These are phyloP conservation scores for Skeletonema grethae DNA, from an alignment of 108 stramenopile species.

Conservation along the genomic window DNA sequence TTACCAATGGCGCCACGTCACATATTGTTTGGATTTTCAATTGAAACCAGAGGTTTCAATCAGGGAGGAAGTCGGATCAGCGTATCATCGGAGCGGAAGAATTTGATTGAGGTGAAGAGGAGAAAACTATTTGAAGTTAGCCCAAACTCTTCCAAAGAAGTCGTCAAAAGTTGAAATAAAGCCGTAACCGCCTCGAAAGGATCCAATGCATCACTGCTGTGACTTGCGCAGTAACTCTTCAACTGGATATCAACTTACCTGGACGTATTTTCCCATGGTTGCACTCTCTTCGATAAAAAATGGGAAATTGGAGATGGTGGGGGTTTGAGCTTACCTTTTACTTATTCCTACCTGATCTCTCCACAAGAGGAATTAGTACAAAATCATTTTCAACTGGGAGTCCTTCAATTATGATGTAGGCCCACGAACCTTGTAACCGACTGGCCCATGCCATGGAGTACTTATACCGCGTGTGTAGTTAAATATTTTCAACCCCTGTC, in stretches of 20 bases:
- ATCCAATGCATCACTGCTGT: no score
- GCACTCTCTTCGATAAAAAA: not conserved
- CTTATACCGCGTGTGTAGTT: no score
- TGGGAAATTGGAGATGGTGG: not conserved
- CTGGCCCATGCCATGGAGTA: no score
- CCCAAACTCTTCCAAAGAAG: not conserved
- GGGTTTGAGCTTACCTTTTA: not conserved
- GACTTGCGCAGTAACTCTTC: no score
- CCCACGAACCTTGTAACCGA: no score
- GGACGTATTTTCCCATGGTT: conserved; percentile 93
- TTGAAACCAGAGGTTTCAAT: conserved; percentile 5
- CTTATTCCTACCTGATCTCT: not conserved
- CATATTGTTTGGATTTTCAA: conserved; percentile 4
- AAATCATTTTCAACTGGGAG: not conserved
- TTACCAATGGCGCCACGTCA: conserved; percentile 16
- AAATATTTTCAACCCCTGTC: no score
- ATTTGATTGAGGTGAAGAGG: conserved; percentile 9
- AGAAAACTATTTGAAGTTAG: conserved; percentile 15
- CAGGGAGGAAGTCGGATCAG: not conserved
- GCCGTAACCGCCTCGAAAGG: no score
- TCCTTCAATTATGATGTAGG: not conserved
- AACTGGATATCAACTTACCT: conserved; percentile 61
- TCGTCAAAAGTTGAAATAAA: no score
- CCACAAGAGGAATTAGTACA: no score
- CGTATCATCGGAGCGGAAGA: not conserved